Evolutionary conservation across 306 rosid genomes (phyloP), one percentile per base, ranked within the genome.

Genomic region (Gastrolobium bilobum): DNA sequence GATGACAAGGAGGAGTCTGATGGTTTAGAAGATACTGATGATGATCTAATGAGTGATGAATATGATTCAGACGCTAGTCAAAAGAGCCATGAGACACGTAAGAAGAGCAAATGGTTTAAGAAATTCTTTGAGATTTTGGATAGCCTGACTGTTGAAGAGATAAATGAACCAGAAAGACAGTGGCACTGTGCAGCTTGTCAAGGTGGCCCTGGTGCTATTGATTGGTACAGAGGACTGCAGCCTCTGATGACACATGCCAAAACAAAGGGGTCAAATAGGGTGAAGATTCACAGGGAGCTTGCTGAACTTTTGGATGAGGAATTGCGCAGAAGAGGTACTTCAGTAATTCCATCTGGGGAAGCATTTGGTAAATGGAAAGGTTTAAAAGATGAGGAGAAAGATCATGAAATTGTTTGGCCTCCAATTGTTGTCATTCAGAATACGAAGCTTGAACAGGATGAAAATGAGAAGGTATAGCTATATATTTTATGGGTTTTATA

Each of bases 121-220:
- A 85, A 91, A 6, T 91, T 90, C 77, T 91, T 94, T 51, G 86
- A 73, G 63, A 81, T 68, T 52, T 77, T 94, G 85, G 92, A 94
- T 61, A 59, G 58, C 53, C 75, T 94, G 78, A 77, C 92, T 13
- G 53, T 85, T 37, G 89, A 71, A 2, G 84, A 88, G 70, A 84
- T 93, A 3, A 85, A 61, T 59, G 90, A 93, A 20, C 92, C 95
- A 3, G 91, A 75, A 42, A 86, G 97, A 87, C 93, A 87, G 90
- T 93, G 98, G 98, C 98, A 93, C 60, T 93, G 97, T 68, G 90
- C 97, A 30, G 95, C 97, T 59, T 93, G 98, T 81, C 90, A 91
- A 85, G 73, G 86, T 54, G 97, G 98, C 37, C 98, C 98, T 42
- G 98, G 98, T 70, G 79, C 98, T 71, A 93, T 93, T 82, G 97